Evolutionary conservation across 441 rosid species (phyloP), one percentile per base, ranked within the genome.

Genomic region (Adansonia grandidieri): DNA sequence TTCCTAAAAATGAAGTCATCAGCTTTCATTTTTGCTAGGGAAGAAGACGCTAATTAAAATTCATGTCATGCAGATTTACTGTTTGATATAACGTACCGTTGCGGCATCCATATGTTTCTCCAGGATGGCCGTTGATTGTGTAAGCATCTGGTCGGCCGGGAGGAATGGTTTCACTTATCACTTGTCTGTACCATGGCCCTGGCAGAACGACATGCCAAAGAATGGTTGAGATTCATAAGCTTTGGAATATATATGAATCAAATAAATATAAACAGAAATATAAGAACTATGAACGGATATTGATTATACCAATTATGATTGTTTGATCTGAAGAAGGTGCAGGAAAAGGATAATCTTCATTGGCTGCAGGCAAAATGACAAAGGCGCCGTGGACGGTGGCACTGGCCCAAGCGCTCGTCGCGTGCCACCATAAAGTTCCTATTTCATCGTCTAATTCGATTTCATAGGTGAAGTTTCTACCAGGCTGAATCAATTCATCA

Each of bases 341-440:
- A 28, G 42, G 66, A 7, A 61, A 61, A 61, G 66, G 66, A 28
- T 61, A 61, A 14, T 61, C n/a, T 24, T 61, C 66, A 11, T 24
- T 28, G 42, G 42, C 42, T 22, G 66, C 66, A 14, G 66, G 66
- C 37, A 28, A 24, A 28, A 24, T 5, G 3, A 61, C 42, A 24
- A 61, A 24, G 66, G 66, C 89, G 4, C 97, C 95, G 28, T 92
- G 85, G 22, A 89, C 88, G 0, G 92, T 88, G 0, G 88, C 89
- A 7, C 95, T 73, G 0, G 89, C 63, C 91, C 91, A 90, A 5
- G 85, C 87, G 63, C 89, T 91, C 47, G 88, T 90, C 0, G 95
- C 90, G 11, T 90, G 91, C 96, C 96, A 91, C 91, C 93, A 90
- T 0, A 91, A 71, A 2, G 97, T 91, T 44, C 95, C 86, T 61